Evolutionary conservation across 2,329 filamentous ascomycete species (phyloP), one percentile per base, ranked within the genome.

Genomic region (Sporothrix brunneoviolacea): DNA sequence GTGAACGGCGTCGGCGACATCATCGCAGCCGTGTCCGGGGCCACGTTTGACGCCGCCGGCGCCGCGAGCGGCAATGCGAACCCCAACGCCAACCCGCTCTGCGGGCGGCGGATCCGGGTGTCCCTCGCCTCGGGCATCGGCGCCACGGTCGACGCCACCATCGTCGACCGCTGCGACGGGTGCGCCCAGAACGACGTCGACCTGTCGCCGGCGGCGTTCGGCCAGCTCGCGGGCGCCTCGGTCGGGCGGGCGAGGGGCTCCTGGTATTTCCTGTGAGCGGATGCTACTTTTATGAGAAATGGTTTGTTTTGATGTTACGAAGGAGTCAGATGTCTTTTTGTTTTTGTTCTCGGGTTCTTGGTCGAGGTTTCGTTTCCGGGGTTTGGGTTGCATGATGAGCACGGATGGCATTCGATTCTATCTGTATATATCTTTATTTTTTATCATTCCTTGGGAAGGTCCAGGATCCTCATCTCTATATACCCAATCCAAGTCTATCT

Each of bases 91-190:
- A 57, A 57, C 13, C 53, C 52, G 16, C 48, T 57, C n/a, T 55
- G 88, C 60, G 83, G 82, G 2, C 70, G 71, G 59, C 80, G 73
- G 63, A 77, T 93, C n/a, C 71, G 83, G 22, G 75, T 87, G 24
- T n/a, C 46, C 2, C n/a, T 9, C 28, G 13, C n/a, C 13, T 16
- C 27, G 5, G n/a, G 46, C 9, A 70, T 67, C 41, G 21, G 70
- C 63, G 53, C 63, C 63, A 61, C 55, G 19, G 62, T 66, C 2
- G 79, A 82, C 56, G 73, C 87, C 22, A 81, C 68, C 18, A 79
- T 89, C 7, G 83, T 88, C 6, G 85, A 89, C 65, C 73, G 83
- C 46, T 89, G 84, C 67, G 63, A 54, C 0, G 73, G 68, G 1
- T 80, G 77, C 56, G 58, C 57, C 22, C 56, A 68, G 9, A 61